Evolutionary conservation across 257 asterid genomes (phyloP).

Genomic region (Cinchona pubescens): DNA sequence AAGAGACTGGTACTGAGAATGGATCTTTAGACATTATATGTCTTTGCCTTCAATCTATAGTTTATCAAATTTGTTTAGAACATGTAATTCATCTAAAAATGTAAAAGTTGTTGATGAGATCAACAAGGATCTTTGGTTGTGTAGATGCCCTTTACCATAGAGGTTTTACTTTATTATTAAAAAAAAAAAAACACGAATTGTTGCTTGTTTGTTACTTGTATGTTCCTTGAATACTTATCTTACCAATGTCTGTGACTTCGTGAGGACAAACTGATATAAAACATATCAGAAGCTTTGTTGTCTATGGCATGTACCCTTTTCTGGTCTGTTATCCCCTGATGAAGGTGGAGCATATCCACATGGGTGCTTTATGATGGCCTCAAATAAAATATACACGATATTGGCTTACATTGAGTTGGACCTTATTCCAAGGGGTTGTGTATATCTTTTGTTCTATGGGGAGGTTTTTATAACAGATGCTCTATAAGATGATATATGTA

Average conservation of each 20-base stretch:
- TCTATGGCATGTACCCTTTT: not conserved
- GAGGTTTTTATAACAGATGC: constrained; percentile 1
- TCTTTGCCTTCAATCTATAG: not conserved
- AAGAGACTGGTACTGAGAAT: too few relatives aligned
- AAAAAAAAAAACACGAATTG: too few relatives aligned
- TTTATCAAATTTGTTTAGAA: not conserved
- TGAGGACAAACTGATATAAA: not conserved
- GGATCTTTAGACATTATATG: not conserved
- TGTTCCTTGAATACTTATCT: not conserved
- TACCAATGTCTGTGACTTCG: not conserved
- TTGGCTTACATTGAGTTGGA: not conserved
- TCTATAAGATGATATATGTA: too few relatives aligned
- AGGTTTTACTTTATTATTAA: not conserved
- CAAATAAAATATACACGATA: not conserved
- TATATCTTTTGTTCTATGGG: not conserved
- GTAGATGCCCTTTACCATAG: not conserved
- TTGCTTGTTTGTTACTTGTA: not conserved
- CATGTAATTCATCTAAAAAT: not conserved
- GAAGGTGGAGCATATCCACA: not conserved
- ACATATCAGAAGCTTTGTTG: not conserved
- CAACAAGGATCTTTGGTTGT: not conserved
- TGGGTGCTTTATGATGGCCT: not conserved
- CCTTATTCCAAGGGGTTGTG: not conserved
- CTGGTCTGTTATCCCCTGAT: not conserved
- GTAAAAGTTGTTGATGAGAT: not conserved